Evolutionary conservation across 495 filamentous ascomycete species (phyloP).

Genomic region (Penicillium cosmopolitanum): DNA sequence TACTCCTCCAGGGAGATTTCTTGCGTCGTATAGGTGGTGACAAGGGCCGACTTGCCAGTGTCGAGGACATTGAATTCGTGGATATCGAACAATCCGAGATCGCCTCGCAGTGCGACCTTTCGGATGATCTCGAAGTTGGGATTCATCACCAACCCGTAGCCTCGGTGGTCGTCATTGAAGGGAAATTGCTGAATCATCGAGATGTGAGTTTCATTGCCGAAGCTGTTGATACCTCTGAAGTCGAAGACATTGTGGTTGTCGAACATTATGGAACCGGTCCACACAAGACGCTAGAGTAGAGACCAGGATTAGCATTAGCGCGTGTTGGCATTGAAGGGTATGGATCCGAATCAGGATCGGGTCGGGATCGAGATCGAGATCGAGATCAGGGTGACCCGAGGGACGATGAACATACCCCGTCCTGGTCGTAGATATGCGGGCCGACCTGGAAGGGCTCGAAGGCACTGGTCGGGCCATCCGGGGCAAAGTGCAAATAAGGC

Average conservation of each 20-base stretch:
- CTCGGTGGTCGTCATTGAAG: conserved; percentile 32
- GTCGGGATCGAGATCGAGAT: neutral
- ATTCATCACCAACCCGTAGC: conserved; percentile 35
- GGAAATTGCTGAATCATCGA: conserved; percentile 45
- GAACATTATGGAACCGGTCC: conserved; percentile 36
- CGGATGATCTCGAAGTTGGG: conserved; percentile 36
- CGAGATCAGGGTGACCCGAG: neutral
- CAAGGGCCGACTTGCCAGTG: conserved; percentile 40
- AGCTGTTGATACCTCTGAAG: conserved; percentile 40
- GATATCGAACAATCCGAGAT: conserved; percentile 41
- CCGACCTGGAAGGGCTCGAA: conserved; percentile 41
- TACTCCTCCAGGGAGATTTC: conserved; percentile 41
- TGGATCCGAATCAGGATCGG: neutral
- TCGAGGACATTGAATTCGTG: conserved; percentile 51
- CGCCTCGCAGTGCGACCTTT: conserved; percentile 35
- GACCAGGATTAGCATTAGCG: conserved; percentile 13
- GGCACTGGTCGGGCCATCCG: conserved; percentile 26
- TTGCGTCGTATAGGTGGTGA: conserved; percentile 48
- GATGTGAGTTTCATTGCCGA: conserved; percentile 39
- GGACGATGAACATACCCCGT: conserved; percentile 34
- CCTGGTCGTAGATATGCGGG: conserved; percentile 43
- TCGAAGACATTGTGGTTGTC: conserved; percentile 40
- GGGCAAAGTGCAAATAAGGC: conserved; percentile 33
- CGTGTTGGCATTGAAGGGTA: neutral
- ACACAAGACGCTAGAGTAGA: conserved; percentile 35